Conservation (phyloP, 1,284 basidiomycete species). For the Apiotrichum porosum region DNA sequence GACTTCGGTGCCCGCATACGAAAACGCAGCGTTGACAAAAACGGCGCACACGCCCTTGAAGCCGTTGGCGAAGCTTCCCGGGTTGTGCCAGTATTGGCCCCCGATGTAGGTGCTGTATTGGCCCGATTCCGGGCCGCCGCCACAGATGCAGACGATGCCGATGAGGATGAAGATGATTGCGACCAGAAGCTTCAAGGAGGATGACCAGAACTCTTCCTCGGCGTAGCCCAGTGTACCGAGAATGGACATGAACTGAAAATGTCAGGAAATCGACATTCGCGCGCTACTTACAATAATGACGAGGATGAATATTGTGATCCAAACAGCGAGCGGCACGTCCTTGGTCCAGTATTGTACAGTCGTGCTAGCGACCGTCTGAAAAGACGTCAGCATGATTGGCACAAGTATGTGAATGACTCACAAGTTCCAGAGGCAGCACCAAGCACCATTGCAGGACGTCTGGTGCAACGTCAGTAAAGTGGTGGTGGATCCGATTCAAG, state of each 20-base stretch:
- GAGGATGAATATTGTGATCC: conserved; percentile 46
- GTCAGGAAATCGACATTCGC: too few relatives aligned
- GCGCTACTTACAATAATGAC: too few relatives aligned
- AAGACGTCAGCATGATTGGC: background rate
- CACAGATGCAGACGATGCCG: conserved; percentile 36
- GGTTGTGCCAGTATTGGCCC: conserved; percentile 35
- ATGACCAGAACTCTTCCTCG: conserved; percentile 48
- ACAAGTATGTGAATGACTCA: background rate
- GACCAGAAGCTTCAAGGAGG: conserved; percentile 45
- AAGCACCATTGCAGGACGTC: conserved; percentile 48
- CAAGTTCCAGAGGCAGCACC: conserved; percentile 46
- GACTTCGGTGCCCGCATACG: conserved; percentile 71
- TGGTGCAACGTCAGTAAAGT: too few relatives aligned
- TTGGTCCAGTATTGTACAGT: conserved; percentile 44
- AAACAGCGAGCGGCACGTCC: conserved; percentile 39
- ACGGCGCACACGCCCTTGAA: conserved; percentile 49
- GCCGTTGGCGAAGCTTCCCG: conserved; percentile 48
- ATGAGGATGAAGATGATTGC: conserved; percentile 48
- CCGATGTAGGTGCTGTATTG: conserved; percentile 31
- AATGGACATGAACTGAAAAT: conserved; percentile 17
- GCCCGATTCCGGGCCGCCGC: conserved; percentile 39
- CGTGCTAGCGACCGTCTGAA: conserved; percentile 42
- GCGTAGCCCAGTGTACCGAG: conserved; percentile 44
- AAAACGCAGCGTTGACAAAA: conserved; percentile 62
- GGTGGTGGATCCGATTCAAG: too few relatives aligned